phyloP scores from a whole-genome alignment of 2,329 filamentous ascomycete species.

The Ramularia endophylla region DNA sequence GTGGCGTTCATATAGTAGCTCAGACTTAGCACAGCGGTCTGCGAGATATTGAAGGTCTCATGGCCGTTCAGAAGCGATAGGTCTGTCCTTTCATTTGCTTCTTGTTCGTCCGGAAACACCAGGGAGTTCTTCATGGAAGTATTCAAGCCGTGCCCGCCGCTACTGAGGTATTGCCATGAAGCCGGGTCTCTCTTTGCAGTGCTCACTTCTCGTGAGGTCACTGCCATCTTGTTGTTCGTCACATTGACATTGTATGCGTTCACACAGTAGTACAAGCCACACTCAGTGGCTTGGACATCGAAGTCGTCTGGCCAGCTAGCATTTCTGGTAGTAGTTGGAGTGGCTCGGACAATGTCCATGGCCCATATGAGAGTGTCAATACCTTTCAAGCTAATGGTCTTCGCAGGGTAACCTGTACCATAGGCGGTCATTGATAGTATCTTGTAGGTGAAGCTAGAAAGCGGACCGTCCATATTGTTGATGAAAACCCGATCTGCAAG shows the following conservation, averaged over 20 bases:
- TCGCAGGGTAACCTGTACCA: conserved; percentile 2
- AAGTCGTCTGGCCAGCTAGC: conserved; percentile 6
- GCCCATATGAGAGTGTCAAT: conserved; percentile 9
- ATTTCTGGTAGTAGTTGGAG: neutral
- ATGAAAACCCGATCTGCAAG: no score
- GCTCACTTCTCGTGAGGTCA: no score
- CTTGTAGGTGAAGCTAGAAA: no score
- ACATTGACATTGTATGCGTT: conserved; percentile 7
- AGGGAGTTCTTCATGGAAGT: no score
- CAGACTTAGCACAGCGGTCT: conserved; percentile 5
- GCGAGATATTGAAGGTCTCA: conserved; percentile 11
- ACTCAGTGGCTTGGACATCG: conserved; percentile 7
- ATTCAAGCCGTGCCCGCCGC: no score
- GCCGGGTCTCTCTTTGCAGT: no score
- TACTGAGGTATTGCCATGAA: no score
- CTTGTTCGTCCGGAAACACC: no score
- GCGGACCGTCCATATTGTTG: no score
- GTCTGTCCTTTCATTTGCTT: no score
- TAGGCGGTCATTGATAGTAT: conserved; percentile 8
- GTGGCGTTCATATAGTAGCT: conserved; percentile 6
- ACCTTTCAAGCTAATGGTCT: conserved; percentile 2
- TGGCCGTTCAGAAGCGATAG: no score
- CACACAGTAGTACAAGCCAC: conserved; percentile 14
- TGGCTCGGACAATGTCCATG: conserved; percentile 1
- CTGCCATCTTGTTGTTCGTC: conserved; percentile 1